These are phyloP conservation scores for Sphenostylis stenocarpa DNA, from an alignment of 306 rosid species.

Conservation along the genomic window DNA sequence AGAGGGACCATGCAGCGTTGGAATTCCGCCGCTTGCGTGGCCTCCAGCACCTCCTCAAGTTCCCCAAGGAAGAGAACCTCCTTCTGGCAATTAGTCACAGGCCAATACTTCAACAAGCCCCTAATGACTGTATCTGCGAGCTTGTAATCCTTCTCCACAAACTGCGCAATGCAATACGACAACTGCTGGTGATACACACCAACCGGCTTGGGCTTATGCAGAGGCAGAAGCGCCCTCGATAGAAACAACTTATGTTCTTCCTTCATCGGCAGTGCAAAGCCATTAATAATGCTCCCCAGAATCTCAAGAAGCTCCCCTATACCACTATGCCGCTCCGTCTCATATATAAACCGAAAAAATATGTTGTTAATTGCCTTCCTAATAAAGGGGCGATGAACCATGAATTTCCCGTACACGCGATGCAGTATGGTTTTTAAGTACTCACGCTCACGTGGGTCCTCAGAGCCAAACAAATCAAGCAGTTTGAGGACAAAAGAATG, in stretches of 20 bases:
- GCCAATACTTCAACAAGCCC: conserved; percentile 96
- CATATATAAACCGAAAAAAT: conserved; percentile 84
- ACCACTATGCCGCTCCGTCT: conserved; percentile 89
- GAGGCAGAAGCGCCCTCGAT: conserved; percentile 86
- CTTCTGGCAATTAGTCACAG: conserved; percentile 84
- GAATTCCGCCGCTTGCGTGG: conserved; percentile 86
- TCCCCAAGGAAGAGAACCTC: conserved; percentile 96
- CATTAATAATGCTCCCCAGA: conserved; percentile 97
- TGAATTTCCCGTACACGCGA: conserved; percentile 91
- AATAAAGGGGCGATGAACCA: conserved; percentile 94
- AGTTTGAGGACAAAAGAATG: conserved; percentile 87
- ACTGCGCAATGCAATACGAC: conserved; percentile 89
- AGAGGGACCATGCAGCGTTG: conserved; percentile 95
- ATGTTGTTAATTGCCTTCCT: conserved; percentile 92
- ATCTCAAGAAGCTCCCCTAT: conserved; percentile 96
- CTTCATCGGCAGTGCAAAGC: conserved; percentile 95
- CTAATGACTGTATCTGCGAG: conserved; percentile 84
- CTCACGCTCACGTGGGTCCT: conserved; percentile 94
- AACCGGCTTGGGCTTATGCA: conserved; percentile 88
- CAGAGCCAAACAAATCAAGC: conserved; percentile 87
- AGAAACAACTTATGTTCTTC: conserved; percentile 96
- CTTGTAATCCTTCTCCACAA: conserved; percentile 94
- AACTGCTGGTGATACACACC: conserved; percentile 82
- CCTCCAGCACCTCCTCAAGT: conserved; percentile 96
- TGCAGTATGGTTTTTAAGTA: conserved; percentile 90